phyloP scores from a whole-genome alignment of 1,284 basidiomycete genomes.

The Austropuccinia psidii region DNA sequence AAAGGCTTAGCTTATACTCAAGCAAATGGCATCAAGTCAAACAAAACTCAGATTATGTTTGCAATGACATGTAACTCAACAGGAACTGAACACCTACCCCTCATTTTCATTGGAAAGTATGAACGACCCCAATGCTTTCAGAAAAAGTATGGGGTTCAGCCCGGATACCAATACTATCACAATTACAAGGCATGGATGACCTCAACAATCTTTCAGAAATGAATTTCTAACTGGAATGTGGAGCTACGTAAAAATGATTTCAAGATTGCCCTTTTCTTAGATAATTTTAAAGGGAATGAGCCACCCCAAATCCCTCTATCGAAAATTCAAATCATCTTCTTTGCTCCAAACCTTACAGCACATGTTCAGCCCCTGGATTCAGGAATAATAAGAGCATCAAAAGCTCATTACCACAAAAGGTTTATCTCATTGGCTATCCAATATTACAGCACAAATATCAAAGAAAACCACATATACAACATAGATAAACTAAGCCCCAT shows the following conservation, averaged over 20 bases:
- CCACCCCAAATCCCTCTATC: background rate
- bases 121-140: background rate
- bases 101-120: background rate
- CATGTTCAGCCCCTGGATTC: background rate
- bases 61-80: background rate
- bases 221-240: background rate
- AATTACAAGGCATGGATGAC: slow-evolving; percentile 10
- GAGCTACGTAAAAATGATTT: background rate
- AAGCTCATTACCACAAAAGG: background rate
- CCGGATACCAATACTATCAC: background rate
- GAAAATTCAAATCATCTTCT: background rate
- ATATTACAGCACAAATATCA: no score
- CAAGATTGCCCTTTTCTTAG: background rate
- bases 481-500: background rate
- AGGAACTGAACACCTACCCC: background rate
- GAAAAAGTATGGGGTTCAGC: background rate
- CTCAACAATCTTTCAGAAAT: slow-evolving; percentile 7
- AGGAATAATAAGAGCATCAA: background rate
- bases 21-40: background rate
- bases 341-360: background rate
- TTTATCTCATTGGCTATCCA: no score
- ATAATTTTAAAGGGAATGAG: background rate
- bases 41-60: background rate
- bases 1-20: background rate
- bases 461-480: background rate